These are phyloP conservation scores for Infundibulicybe gibba DNA, from an alignment of 768 basidiomycete genomes.

Conservation along the genomic window DNA sequence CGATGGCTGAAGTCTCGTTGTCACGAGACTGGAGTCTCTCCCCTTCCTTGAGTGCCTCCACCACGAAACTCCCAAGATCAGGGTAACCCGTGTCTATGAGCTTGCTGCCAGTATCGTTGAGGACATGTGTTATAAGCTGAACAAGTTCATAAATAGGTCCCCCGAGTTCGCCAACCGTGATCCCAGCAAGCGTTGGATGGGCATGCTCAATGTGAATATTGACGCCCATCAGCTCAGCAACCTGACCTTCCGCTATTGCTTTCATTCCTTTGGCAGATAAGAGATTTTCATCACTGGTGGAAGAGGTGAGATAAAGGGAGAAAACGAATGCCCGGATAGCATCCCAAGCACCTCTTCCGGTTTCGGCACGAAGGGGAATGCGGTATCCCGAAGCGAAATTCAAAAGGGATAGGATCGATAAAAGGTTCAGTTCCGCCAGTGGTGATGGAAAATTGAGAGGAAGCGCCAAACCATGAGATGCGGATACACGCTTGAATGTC, in stretches of 20 bases:
- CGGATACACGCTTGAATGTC: conserved; percentile 59
- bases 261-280: conserved; percentile 69
- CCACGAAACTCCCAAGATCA: conserved; percentile 72
- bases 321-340: conserved; percentile 74
- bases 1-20: conserved; percentile 36
- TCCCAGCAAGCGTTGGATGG: conserved; percentile 65
- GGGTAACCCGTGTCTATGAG: conserved; percentile 58
- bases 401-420: conserved; percentile 74
- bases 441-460: conserved; percentile 77
- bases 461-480: conserved; percentile 66
- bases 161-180: conserved; percentile 72
- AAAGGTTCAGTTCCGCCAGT: conserved; percentile 74
- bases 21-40: conserved; percentile 24
- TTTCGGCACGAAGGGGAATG: conserved; percentile 62
- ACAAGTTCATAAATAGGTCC: conserved; percentile 75
- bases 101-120: conserved; percentile 72
- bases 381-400: conserved; percentile 87
- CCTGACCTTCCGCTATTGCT: conserved; percentile 43
- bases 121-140: conserved; percentile 53
- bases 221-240: conserved; percentile 74
- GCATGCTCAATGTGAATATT: conserved; percentile 65
- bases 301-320: conserved; percentile 66
- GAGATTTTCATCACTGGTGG: conserved; percentile 50
- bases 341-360: conserved; percentile 82
- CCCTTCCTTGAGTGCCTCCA: conserved; percentile 61